Evolutionary conservation across 495 filamentous ascomycete species (phyloP), one percentile per base, ranked within the genome.

Genomic region (Neurospora tetrasperma): DNA sequence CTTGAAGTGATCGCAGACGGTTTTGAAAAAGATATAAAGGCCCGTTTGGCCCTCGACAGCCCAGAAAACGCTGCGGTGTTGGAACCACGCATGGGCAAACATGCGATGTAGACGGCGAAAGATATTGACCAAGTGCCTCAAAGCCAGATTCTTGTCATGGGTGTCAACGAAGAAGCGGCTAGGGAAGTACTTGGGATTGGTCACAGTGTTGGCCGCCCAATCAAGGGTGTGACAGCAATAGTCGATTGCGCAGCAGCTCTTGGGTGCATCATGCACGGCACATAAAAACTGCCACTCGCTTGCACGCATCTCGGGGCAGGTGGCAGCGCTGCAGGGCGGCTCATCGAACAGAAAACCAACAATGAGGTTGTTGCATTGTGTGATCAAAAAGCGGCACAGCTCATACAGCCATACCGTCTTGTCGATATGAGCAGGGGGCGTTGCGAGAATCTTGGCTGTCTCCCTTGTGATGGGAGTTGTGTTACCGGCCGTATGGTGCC

Each of bases 211-310:
- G 46, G 91, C 93, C 0, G 96, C 96, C 92, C 96, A 97, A 82
- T 99, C 96, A 54, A 99, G 90, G 0, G 96, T 99, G 79, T 99
- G 96, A 80, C 94, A 97, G 86, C 93, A 98, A 81, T 99, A 99
- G 81, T 99, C 96, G 78, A 99, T 97, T 3, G 96, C 96, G 80
- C 94, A 97, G 85, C 96, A 99, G 74, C 88, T 88, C 82, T 98
- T 97, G 38, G 96, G 96, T 31, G 92, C 89, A 73, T 98, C 95
- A 80, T 98, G 96, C 0, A 98, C 96, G 46, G 96, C 96, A 85
- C 96, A 99, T 74, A 99, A 89, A 78, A 98, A 99, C 81, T 99
- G 96, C 96, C 96, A 99, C 84, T 99, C 96, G 69, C 90, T 92
- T 4, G 96, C 96, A 75, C 96, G 94, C 96, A 99, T 99, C 81